Percentiles rank a stretch among this genome's conserved stretches.
These are phyloP conservation scores for Populus simonii DNA, from an alignment of 345 rosid species.

Conservation along the genomic window DNA sequence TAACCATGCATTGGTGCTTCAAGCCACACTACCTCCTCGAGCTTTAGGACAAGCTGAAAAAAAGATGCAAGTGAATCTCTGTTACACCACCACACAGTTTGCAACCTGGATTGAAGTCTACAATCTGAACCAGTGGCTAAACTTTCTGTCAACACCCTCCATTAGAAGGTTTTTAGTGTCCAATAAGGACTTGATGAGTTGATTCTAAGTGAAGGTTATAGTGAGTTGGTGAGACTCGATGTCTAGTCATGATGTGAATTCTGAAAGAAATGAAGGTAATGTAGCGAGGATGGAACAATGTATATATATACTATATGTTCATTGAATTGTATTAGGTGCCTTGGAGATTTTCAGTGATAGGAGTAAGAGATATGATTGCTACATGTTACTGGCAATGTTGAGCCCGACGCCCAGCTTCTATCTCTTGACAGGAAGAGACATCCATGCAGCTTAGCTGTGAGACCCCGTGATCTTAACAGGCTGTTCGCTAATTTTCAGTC, in stretches of 20 bases:
- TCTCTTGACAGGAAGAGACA: constrained; percentile 79
- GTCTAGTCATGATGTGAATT: neutral
- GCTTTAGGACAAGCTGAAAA: no score
- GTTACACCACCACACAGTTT: no score
- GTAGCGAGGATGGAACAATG: neutral
- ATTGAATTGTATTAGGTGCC: neutral
- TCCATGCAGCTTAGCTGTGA: constrained; percentile 66
- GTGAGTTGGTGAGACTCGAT: neutral
- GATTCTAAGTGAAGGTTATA: neutral
- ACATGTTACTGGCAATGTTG: constrained; percentile 69
- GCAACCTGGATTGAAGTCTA: no score
- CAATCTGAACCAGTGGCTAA: no score
- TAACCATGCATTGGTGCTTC: no score
- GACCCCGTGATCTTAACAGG: constrained; percentile 82
- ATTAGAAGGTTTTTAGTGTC: neutral
- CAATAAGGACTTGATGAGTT: neutral
- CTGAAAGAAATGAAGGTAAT: neutral
- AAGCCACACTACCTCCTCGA: no score
- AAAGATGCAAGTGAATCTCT: no score
- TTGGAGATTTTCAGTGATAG: neutral
- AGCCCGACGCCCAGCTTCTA: constrained; percentile 77
- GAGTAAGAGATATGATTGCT: no score
- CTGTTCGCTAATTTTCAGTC: constrained; percentile 90
- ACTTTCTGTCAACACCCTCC: no score
- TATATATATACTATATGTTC: neutral